Evolutionary conservation across 768 basidiomycete genomes (phyloP), one percentile per base, ranked within the genome.

Genomic region (Pleurotus sapidus): DNA sequence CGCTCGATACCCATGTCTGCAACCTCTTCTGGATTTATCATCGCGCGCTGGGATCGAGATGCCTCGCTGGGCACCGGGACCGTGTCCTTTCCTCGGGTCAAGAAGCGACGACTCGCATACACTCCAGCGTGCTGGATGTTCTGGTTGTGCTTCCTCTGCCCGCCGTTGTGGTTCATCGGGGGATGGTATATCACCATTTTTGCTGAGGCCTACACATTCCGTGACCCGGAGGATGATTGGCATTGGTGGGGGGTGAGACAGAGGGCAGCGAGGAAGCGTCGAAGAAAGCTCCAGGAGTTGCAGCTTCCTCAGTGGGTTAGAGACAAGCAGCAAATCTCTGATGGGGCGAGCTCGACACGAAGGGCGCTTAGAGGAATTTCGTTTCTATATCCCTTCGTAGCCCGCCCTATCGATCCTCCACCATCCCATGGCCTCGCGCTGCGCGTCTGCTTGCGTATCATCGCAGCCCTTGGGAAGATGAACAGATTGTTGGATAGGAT

Each of bases 101-200:
- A 14, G 74, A 78, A 46, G 61, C 64, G 9, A 61, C 69, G 53
- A 46, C 70, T 65, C 38, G 70, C 63, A 63, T 43, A 64, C 14
- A 81, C 79, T 0, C 79, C 82, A 0, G 74, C 81, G 2, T 78
- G 80, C 63, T 79, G 86, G 67, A 72, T 88, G n/a, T 91, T 91
- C 71, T 90, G 86, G 85, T 57, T 86, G 0, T 89, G 89, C 3
- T 91, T 91, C 63, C 57, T 89, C 47, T 85, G 80, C 46, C 89
- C 89, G 0, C 82, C 87, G 69, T 79, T 89, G 53, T 91, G 89
- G 89, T 77, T 91, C 46, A 75, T 90, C 12, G 89, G 88, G 0
- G 89, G 89, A 3, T 91, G 89, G 89, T 80, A 87, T 57, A 72
- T 84, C 56, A 80, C 79, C 65, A 74, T 60, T 68, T 72, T 77